These are phyloP conservation scores for Trametes versicolor DNA, from an alignment of 1,284 basidiomycete genomes.

Conservation along the genomic window DNA sequence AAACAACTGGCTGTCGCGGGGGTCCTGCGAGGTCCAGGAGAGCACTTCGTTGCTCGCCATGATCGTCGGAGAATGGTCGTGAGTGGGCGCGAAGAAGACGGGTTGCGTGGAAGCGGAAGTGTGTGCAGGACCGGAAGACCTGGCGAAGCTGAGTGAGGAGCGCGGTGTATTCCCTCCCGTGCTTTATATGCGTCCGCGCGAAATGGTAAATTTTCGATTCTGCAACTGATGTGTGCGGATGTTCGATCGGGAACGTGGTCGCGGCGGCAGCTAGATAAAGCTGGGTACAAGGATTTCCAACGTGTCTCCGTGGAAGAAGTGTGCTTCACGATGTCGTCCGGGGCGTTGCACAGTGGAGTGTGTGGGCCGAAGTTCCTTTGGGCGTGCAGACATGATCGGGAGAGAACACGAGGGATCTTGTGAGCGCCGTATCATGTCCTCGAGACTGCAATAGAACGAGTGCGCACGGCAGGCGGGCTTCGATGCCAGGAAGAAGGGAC, in stretches of 20 bases:
- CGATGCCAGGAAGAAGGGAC: slow-evolving; percentile 46
- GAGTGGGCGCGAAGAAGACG: slow-evolving; percentile 28
- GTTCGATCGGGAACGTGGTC: slow-evolving; percentile 80
- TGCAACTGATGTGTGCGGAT: slow-evolving; percentile 58
- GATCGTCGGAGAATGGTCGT: slow-evolving; percentile 37
- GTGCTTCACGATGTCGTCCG: slow-evolving; percentile 58
- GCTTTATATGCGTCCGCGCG: slow-evolving; percentile 47
- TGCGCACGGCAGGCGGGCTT: slow-evolving; percentile 32
- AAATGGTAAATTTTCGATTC: slow-evolving; percentile 51
- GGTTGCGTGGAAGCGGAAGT: slow-evolving; percentile 22
- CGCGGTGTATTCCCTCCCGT: slow-evolving; percentile 40
- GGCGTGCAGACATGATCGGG: slow-evolving; percentile 70
- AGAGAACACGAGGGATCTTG: slow-evolving; percentile 63
- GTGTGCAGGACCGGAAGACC: slow-evolving; percentile 31
- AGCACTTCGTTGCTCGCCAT: slow-evolving; percentile 73
- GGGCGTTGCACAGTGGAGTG: slow-evolving; percentile 74
- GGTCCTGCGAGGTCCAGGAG: slow-evolving; percentile 87
- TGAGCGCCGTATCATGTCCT: slow-evolving; percentile 58
- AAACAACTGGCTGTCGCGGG: slow-evolving; percentile 82
- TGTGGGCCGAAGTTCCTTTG: slow-evolving; percentile 63
- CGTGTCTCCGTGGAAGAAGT: slow-evolving; percentile 72
- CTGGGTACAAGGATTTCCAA: slow-evolving; percentile 69
- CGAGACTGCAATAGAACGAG: slow-evolving; percentile 41
- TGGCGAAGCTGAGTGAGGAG: slow-evolving; percentile 35
- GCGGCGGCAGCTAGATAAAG: slow-evolving; percentile 78